phyloP scores from a whole-genome alignment of 257 asterid genomes.

The Solanum bulbocastanum region DNA sequence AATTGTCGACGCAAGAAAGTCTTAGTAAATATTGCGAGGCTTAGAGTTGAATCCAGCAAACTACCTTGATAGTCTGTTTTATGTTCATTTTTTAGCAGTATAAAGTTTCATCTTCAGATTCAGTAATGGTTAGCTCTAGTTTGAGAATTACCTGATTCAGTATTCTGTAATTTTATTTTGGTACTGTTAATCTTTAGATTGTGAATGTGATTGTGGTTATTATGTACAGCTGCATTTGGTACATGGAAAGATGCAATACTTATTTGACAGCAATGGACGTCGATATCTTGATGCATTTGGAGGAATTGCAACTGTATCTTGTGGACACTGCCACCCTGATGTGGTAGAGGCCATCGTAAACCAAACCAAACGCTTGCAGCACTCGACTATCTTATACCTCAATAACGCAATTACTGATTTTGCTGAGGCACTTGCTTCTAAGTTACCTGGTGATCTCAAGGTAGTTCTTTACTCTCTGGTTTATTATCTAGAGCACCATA shows the following conservation, averaged over 20 bases:
- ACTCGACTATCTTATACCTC: slow-evolving; percentile 69
- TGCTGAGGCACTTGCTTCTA: slow-evolving; percentile 82
- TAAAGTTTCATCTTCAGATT: background rate
- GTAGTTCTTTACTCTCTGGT: slow-evolving; percentile 11
- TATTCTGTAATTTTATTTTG: background rate
- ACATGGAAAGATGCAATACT: slow-evolving; percentile 90
- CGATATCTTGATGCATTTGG: slow-evolving; percentile 86
- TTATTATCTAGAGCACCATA: background rate
- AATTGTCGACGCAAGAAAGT: background rate
- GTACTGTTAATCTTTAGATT: background rate
- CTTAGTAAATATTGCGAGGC: background rate
- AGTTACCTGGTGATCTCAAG: slow-evolving; percentile 83
- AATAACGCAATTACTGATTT: slow-evolving; percentile 80
- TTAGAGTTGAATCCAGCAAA: background rate
- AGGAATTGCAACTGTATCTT: slow-evolving; percentile 83
- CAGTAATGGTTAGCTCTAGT: background rate
- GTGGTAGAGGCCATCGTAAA: slow-evolving; percentile 74
- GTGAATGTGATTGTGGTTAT: background rate
- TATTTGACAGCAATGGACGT: slow-evolving; percentile 72
- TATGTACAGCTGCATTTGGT: slow-evolving; percentile 62
- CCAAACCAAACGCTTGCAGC: slow-evolving; percentile 74
- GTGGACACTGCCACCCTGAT: slow-evolving; percentile 92
- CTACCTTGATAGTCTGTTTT: background rate
- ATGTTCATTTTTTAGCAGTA: background rate
- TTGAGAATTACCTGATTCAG: background rate